Evolutionary conservation across 176 grass and related monocot genomes (phyloP), one percentile per base, ranked within the genome.

Genomic region (Raddia guianensis): DNA sequence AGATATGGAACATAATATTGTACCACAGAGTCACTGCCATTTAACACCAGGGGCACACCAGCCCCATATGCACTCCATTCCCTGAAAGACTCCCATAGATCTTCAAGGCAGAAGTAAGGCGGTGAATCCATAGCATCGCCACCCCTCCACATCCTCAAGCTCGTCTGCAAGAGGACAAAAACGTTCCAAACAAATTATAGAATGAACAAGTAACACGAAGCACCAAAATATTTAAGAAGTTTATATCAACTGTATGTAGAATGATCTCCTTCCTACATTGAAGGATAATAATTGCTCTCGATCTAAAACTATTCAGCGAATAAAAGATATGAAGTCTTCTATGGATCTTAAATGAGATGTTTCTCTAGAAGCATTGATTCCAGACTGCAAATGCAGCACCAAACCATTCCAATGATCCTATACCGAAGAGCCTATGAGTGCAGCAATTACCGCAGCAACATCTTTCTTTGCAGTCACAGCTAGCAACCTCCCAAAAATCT

Each of bases 21-120:
- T 48, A 93, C 84, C 48, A 93, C 93, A 35, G 72, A 89, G 69
- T 99, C 93, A 61, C 46, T 88, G 15, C 84, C 93, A 87, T 93
- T 95, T 85, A 99, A 83, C 80, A 93, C 56, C 59, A 99, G 84
- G 19, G 96, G 96, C 69, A 95, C 96, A 71, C 96, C 96, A 32
- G 90, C 92, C 12, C 96, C 96, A 88, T 95, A 99, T 27, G 90
- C 96, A 74, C 96, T 95, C 96, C 96, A 99, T 82, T 99, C 96
- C 47, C 91, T 91, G 79, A 95, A 99, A 56, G 88, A 91, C 82
- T 99, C 96, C 92, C 92, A 99, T 8, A 99, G 83, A 85, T 95
- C 92, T 82, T 86, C 90, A 70, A 99, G 92, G 53, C 86, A 74
- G 82, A 91, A 99, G 77, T 93, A 90, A 15, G 87, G 91, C 33